phyloP scores from a whole-genome alignment of 225 moss, liverwort and hornwort species.

The Bryoerythrophyllum caledonicum region DNA sequence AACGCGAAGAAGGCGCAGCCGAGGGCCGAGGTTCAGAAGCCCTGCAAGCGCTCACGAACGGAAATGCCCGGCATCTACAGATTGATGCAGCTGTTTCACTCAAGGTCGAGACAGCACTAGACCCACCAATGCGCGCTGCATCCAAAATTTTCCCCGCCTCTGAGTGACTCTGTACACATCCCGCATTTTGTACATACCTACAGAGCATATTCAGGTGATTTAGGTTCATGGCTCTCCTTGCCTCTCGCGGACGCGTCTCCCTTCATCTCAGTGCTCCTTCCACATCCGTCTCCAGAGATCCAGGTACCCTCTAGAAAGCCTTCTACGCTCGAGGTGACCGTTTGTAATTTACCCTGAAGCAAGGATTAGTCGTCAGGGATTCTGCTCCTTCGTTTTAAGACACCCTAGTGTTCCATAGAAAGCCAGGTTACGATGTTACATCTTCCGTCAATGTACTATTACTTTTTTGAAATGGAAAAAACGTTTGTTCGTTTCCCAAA shows the following conservation, averaged over 20 bases:
- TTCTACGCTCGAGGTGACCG: slow-evolving; percentile 24
- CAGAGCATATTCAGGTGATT: slow-evolving; percentile 43
- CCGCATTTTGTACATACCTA: slow-evolving; percentile 56
- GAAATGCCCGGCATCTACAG: slow-evolving; percentile 72
- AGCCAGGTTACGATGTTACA: slow-evolving; percentile 26
- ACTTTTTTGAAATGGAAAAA: slow-evolving; percentile 25
- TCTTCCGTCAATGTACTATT: slow-evolving; percentile 31
- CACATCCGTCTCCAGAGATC: slow-evolving; percentile 1
- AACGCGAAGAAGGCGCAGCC: slow-evolving; percentile 60
- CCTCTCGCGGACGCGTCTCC: slow-evolving; percentile 20
- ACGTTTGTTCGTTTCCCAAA: not conserved
- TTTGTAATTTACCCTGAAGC: slow-evolving; percentile 44
- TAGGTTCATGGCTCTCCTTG: slow-evolving; percentile 23
- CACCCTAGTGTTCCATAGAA: slow-evolving; percentile 18
- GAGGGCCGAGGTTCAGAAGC: slow-evolving; percentile 56
- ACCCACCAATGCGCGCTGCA: too few relatives aligned
- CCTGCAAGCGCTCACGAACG: slow-evolving; percentile 77
- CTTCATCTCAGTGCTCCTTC: slow-evolving; percentile 15
- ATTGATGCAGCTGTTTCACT: slow-evolving; percentile 57
- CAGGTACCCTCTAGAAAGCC: slow-evolving; percentile 7
- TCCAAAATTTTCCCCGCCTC: slow-evolving; percentile 1
- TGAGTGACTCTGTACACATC: slow-evolving; percentile 39
- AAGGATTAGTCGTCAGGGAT: slow-evolving; percentile 17
- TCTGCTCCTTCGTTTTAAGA: not conserved
- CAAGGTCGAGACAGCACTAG: slow-evolving; percentile 45